Conservation (phyloP, 176 grass and related monocot genomes). For the Musa schizocarpa region DNA sequence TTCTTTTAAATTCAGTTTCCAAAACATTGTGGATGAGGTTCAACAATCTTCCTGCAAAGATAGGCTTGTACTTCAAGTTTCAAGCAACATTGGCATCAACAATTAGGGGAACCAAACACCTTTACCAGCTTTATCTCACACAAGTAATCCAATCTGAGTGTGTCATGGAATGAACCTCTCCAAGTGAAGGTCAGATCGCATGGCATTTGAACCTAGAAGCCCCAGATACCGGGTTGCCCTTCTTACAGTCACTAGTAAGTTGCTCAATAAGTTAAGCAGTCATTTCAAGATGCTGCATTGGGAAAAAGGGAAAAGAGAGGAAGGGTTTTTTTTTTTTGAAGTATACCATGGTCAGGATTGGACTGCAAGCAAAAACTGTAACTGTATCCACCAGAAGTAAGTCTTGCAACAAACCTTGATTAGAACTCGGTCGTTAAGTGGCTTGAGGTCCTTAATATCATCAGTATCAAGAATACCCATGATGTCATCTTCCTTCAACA, state of each 20-base stretch:
- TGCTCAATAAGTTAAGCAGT: background rate
- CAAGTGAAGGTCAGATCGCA: no score
- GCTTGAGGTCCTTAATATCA: slow-evolving; percentile 12
- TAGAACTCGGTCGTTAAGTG: slow-evolving; percentile 10
- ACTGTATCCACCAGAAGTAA: background rate
- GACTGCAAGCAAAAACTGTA: background rate
- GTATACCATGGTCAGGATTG: no score
- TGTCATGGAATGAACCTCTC: no score
- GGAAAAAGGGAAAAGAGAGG: background rate
- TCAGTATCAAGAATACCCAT: slow-evolving; percentile 8
- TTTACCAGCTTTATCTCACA: no score
- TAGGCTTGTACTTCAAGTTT: no score
- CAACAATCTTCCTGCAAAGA: no score
- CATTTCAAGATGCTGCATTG: background rate
- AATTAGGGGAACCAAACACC: no score
- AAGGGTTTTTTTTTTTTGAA: no score
- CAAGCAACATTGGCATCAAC: no score
- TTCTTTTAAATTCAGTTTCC: no score
- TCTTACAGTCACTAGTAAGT: background rate
- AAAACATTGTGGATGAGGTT: no score
- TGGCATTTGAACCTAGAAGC: background rate
- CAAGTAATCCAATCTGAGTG: no score
- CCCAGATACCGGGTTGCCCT: background rate
- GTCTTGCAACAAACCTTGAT: slow-evolving; percentile 1
- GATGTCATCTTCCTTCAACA: slow-evolving; percentile 9